Conservation (phyloP, 371 early-diverging fungal species). For the Mortierella sp. region DNA sequence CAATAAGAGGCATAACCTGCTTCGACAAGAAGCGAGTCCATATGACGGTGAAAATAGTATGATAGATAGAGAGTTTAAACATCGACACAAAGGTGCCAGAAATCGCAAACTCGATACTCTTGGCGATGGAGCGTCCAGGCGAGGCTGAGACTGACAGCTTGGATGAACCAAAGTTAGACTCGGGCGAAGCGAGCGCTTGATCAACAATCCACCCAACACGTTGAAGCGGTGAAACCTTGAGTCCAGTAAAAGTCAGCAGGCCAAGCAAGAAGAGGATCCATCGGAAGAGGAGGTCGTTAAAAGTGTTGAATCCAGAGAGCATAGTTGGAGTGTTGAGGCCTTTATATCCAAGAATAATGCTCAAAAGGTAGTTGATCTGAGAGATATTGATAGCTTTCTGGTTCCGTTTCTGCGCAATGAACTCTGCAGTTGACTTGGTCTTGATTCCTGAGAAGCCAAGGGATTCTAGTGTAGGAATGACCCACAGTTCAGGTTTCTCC, state of each 20-base stretch:
- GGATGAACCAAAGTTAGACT: constrained; percentile 27
- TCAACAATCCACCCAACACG: constrained; percentile 52
- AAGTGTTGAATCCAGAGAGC: constrained; percentile 42
- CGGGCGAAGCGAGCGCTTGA: constrained; percentile 33
- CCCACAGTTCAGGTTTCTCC: constrained; percentile 33
- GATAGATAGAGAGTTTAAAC: constrained; percentile 55
- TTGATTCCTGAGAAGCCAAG: constrained; percentile 14
- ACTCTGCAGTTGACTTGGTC: neutral
- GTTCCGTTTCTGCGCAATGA: constrained; percentile 1
- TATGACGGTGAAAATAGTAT: constrained; percentile 35
- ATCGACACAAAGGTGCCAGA: constrained; percentile 51
- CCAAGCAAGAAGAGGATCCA: constrained; percentile 47
- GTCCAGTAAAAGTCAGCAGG: constrained; percentile 39
- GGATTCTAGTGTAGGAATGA: constrained; percentile 32
- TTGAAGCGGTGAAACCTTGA: constrained; percentile 50
- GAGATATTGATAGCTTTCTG: constrained; percentile 42
- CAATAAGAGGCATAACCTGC: constrained; percentile 11
- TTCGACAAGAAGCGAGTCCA: constrained; percentile 38
- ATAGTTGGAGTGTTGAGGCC: constrained; percentile 29
- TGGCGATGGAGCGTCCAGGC: constrained; percentile 50
- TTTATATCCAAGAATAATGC: constrained; percentile 28
- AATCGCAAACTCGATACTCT: constrained; percentile 45
- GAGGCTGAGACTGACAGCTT: constrained; percentile 25
- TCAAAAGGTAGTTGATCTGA: constrained; percentile 24
- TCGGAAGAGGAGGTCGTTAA: constrained; percentile 55